phyloP scores from a whole-genome alignment of 2,329 filamentous ascomycete genomes.

The Nothopassalora personata region DNA sequence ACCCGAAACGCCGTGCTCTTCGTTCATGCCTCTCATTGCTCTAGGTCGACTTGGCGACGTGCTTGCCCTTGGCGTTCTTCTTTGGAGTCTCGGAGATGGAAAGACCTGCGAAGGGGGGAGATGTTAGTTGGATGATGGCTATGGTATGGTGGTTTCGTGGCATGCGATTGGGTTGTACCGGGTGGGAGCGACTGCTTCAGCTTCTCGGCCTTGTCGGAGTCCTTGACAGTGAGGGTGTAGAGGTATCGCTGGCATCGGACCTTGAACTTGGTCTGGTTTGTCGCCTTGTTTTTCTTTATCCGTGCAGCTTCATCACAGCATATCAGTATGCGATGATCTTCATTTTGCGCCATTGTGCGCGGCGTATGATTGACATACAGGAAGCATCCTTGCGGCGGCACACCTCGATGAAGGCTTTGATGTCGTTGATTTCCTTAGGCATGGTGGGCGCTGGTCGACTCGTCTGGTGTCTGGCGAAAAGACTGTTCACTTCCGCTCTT shows the following conservation, averaged over 20 bases:
- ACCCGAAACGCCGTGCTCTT: conserved; percentile 2
- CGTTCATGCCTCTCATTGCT: background rate
- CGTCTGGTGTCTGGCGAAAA: conserved; percentile 12
- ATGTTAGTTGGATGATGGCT: background rate
- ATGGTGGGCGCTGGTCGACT: conserved; percentile 59
- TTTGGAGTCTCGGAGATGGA: conserved; percentile 57
- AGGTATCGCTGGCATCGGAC: conserved; percentile 89
- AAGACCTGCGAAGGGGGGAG: conserved; percentile 42
- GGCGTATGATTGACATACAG: conserved; percentile 62
- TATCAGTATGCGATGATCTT: background rate
- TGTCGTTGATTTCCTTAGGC: conserved; percentile 96
- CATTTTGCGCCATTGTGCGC: background rate
- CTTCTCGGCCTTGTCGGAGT: conserved; percentile 99
- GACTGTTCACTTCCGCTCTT: background rate
- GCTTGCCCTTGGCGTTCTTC: conserved; percentile 58
- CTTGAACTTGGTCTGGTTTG: conserved; percentile 99
- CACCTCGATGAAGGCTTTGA: conserved; percentile 99
- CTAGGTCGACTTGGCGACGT: conserved; percentile 32
- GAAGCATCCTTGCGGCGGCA: conserved; percentile 99
- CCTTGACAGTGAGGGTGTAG: conserved; percentile 98
- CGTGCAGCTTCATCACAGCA: conserved; percentile 39
- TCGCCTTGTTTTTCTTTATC: conserved; percentile 83
- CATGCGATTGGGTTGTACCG: conserved; percentile 53
- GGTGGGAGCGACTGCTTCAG: conserved; percentile 98
- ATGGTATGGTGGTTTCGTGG: background rate